Evolutionary conservation across 2,329 filamentous ascomycete genomes (phyloP).

Genomic region (Exophiala mesophila): DNA sequence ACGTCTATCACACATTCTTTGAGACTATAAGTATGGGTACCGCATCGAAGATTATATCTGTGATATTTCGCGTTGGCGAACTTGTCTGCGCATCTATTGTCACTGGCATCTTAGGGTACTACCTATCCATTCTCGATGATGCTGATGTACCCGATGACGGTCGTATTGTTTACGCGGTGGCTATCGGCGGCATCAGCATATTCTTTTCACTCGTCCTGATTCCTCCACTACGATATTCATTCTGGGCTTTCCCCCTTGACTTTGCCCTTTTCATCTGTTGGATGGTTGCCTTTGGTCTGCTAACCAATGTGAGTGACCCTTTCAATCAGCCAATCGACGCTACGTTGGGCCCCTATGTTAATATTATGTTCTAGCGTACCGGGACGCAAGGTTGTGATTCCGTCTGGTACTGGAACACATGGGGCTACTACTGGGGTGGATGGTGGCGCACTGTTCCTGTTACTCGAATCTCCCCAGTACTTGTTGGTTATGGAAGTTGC

Average conservation of each 20-base stretch:
- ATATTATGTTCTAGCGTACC: conserved; percentile 1
- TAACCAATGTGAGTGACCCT: conserved; percentile 7
- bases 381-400: conserved; percentile 4
- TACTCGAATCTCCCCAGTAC: background rate
- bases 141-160: conserved; percentile 1
- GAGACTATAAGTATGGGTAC: too few species aligned
- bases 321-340: too few species aligned
- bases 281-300: conserved; percentile 10
- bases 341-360: too few species aligned
- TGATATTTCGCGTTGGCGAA: conserved; percentile 57
- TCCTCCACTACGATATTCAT: conserved; percentile 4
- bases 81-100: conserved; percentile 64
- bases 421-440: conserved; percentile 12
- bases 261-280: conserved; percentile 8
- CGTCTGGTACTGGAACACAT: conserved; percentile 8
- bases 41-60: conserved; percentile 40
- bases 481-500: conserved; percentile 3
- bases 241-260: conserved; percentile 7
- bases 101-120: conserved; percentile 62
- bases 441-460: conserved; percentile 6
- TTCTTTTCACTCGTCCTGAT: conserved; percentile 4
- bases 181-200: conserved; percentile 6
- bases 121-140: conserved; percentile 40
- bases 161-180: conserved; percentile 6
- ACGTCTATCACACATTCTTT: too few species aligned